Conservation (phyloP, 2,329 filamentous ascomycete genomes). For the Ophiostoma piceae region DNA sequence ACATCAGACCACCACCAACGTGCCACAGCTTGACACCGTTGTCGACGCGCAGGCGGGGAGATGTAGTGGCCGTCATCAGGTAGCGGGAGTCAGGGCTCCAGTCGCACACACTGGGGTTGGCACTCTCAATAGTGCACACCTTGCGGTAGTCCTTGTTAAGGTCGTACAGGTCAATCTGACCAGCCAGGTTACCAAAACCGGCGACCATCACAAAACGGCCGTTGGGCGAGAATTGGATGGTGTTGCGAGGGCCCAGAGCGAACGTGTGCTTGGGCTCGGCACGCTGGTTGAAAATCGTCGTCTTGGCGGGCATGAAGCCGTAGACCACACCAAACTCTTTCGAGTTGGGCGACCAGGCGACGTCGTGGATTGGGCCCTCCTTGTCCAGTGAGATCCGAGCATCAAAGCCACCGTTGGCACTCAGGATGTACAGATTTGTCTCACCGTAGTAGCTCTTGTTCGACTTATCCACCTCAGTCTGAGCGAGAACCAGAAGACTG, state of each 20-base stretch:
- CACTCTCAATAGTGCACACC: constrained; percentile 87
- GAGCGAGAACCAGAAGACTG: constrained; percentile 85
- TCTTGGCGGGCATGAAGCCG: constrained; percentile 98
- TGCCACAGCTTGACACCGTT: constrained; percentile 97
- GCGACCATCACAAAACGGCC: constrained; percentile 90
- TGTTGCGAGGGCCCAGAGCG: constrained; percentile 83
- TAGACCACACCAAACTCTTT: constrained; percentile 98
- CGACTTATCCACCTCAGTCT: constrained; percentile 96
- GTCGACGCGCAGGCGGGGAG: constrained; percentile 88
- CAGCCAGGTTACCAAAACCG: constrained; percentile 94
- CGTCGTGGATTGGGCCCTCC: constrained; percentile 91
- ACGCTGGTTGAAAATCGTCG: constrained; percentile 91
- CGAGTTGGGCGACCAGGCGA: constrained; percentile 96
- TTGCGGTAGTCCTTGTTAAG: constrained; percentile 90
- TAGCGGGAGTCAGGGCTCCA: constrained; percentile 96
- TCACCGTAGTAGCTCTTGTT: constrained; percentile 99
- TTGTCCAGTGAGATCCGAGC: constrained; percentile 90
- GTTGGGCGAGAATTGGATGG: constrained; percentile 88
- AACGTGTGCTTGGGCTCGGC: constrained; percentile 81
- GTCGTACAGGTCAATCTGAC: constrained; percentile 97
- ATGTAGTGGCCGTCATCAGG: constrained; percentile 96
- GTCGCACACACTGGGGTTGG: constrained; percentile 91
- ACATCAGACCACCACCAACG: constrained; percentile 81
- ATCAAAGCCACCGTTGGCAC: constrained; percentile 85
- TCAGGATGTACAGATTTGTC: constrained; percentile 92